phyloP scores from a whole-genome alignment of 2,329 filamentous ascomycete species.

The Aspergillus uvarum region DNA sequence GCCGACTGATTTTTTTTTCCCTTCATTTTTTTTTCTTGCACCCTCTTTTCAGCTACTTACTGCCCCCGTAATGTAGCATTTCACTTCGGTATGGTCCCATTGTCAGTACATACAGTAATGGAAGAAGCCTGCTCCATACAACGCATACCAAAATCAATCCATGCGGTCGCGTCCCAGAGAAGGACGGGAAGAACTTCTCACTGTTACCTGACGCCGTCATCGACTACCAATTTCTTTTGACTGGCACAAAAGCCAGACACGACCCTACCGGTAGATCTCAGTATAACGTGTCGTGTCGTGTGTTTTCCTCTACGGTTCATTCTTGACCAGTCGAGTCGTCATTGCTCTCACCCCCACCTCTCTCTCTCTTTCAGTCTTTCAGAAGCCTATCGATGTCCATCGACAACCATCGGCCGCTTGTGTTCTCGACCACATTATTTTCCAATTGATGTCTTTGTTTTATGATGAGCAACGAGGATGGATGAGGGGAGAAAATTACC shows the following conservation, averaged over 20 bases:
- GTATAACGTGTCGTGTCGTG: constrained; percentile 11
- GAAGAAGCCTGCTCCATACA: background rate
- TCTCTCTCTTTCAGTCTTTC: background rate
- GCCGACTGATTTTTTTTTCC: constrained; percentile 9
- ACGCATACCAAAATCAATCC: constrained; percentile 7
- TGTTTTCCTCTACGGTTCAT: constrained; percentile 12
- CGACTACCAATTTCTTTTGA: constrained; percentile 18
- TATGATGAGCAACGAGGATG: background rate
- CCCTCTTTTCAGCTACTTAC: constrained; percentile 22
- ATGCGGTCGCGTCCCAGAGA: constrained; percentile 32
- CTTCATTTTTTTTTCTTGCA: background rate
- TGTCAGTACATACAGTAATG: constrained; percentile 6
- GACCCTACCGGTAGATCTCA: background rate
- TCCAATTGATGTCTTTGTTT: background rate
- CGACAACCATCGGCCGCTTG: background rate
- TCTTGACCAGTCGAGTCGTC: background rate
- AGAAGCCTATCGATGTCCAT: background rate
- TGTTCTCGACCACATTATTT: background rate
- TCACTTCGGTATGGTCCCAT: constrained; percentile 4
- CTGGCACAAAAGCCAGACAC: constrained; percentile 23
- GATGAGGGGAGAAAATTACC: background rate
- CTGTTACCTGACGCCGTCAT: constrained; percentile 14
- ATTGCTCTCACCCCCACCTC: background rate
- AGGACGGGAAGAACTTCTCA: no score
- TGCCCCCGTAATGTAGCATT: constrained; percentile 18